phyloP scores from a whole-genome alignment of 129 eudicot genomes.

The Escallonia herrerae region DNA sequence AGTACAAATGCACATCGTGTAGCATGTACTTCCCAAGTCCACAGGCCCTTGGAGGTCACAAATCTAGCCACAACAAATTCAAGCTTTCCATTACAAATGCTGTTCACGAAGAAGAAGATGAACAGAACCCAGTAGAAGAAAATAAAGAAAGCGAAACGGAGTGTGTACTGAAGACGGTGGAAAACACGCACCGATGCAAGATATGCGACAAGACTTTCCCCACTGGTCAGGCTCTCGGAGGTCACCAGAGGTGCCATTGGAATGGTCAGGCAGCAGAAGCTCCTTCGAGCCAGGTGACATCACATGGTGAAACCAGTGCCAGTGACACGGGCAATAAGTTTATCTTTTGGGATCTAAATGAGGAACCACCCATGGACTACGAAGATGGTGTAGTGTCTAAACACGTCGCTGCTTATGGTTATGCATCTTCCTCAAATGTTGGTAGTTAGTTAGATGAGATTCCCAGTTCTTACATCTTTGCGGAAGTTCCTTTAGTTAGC shows the following conservation, averaged over 20 bases:
- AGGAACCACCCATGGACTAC: conserved; percentile 32
- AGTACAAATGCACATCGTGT: conserved; percentile 51
- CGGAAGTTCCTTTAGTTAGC: too few relatives aligned
- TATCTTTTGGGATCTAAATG: conserved; percentile 53
- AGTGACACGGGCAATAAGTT: conserved; percentile 20
- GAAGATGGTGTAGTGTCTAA: conserved; percentile 13
- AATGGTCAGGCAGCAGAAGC: conserved; percentile 16
- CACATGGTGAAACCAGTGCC: conserved; percentile 29
- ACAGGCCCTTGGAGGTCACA: conserved; percentile 72
- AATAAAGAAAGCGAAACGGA: neutral
- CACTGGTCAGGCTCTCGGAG: conserved; percentile 46
- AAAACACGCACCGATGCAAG: conserved; percentile 21
- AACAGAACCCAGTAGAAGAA: neutral
- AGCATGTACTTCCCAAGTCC: conserved; percentile 38
- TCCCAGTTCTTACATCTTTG: too few relatives aligned
- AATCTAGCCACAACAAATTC: conserved; percentile 47
- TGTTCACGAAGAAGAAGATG: neutral
- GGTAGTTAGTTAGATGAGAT: neutral
- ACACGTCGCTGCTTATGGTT: conserved; percentile 15
- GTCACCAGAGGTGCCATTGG: conserved; percentile 49
- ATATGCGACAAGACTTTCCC: conserved; percentile 33
- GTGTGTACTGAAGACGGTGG: neutral
- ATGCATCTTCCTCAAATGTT: conserved; percentile 31
- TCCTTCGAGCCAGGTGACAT: conserved; percentile 27
- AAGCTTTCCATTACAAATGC: conserved; percentile 19